phyloP scores from a whole-genome alignment of 225 moss, liverwort and hornwort species.

The Marchantia paleacea region DNA sequence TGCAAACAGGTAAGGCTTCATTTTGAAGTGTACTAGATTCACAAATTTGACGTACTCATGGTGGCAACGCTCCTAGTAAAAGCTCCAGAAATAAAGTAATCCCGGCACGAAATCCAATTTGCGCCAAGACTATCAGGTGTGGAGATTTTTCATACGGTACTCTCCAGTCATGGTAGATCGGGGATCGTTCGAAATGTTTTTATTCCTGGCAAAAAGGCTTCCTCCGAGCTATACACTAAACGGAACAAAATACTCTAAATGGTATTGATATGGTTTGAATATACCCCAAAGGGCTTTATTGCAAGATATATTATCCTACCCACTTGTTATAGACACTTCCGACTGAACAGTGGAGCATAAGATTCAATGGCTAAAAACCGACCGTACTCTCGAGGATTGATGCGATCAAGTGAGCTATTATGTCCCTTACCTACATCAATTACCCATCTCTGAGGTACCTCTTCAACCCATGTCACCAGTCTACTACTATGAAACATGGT shows the following conservation, averaged over 20 bases:
- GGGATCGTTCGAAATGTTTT: too few species aligned
- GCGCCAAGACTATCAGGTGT: too few species aligned
- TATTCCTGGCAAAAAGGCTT: too few species aligned
- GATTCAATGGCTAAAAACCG: slow-evolving; percentile 5
- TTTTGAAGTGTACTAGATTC: too few species aligned
- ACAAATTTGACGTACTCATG: too few species aligned
- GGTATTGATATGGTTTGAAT: not conserved
- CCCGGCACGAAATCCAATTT: too few species aligned
- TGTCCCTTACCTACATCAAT: slow-evolving; percentile 22
- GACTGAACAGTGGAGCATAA: slow-evolving; percentile 27
- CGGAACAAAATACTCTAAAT: not conserved
- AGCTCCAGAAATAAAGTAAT: too few species aligned
- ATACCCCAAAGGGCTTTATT: slow-evolving; percentile 24
- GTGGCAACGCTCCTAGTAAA: too few species aligned
- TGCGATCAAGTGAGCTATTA: slow-evolving; percentile 12
- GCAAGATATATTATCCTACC: slow-evolving; percentile 5
- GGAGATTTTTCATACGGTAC: too few species aligned
- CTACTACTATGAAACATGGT: slow-evolving; percentile 5
- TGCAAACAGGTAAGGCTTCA: too few species aligned
- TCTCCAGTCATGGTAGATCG: too few species aligned
- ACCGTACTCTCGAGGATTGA: slow-evolving; percentile 22
- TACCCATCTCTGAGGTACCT: slow-evolving; percentile 6
- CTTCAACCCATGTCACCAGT: slow-evolving; percentile 21
- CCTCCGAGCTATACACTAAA: not conserved
- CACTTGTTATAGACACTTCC: slow-evolving; percentile 18